Evolutionary conservation across 441 rosid species (phyloP), one percentile per base, ranked within the genome.

Genomic region (Gossypium gossypioides): DNA sequence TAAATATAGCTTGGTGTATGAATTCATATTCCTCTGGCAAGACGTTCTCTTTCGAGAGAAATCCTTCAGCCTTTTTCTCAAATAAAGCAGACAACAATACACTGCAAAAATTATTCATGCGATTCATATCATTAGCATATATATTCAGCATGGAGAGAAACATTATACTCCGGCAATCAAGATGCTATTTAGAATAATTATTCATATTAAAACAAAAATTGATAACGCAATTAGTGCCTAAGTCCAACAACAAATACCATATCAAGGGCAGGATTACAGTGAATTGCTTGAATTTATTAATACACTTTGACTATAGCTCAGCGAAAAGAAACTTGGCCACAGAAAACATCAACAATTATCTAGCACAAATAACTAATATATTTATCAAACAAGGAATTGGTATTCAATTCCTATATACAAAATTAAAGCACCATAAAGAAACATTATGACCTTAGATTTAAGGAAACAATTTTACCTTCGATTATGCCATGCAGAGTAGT

Each of bases 401-500:
- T 0, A 19, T 16, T 62, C 24, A 15, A 13, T 61, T 46, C 54
- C 64, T 42, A 57, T 15, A 5, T 4, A 27, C n/a, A 25, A 15
- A 52, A 63, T 13, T 15, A 3, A 37, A 44, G 52, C 42, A 74
- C 27, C 22, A 21, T 21, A 21, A 21, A 21, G 22, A 3, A 25
- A 24, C 2, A n/a, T 34, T 64, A 50, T 32, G 50, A 52, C 52
- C 8, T 6, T 56, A 40, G 3, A 70, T 27, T 12, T 56, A 19
- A 42, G 44, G 15, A 18, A 76, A 56, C 13, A 60, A 40, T 6
- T 80, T 5, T 77, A 94, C 97, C 97, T 89, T 55, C 95, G 93
- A 81, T 91, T 87, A 77, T 95, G 99, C 99, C 97, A 95, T 0
- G 97, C 99, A 60, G 97, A 95, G 82, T 92, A 95, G 84, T 89